phyloP scores from a whole-genome alignment of 1,139 yeast genomes.

The Nadsonia starkeyi-henricii region DNA sequence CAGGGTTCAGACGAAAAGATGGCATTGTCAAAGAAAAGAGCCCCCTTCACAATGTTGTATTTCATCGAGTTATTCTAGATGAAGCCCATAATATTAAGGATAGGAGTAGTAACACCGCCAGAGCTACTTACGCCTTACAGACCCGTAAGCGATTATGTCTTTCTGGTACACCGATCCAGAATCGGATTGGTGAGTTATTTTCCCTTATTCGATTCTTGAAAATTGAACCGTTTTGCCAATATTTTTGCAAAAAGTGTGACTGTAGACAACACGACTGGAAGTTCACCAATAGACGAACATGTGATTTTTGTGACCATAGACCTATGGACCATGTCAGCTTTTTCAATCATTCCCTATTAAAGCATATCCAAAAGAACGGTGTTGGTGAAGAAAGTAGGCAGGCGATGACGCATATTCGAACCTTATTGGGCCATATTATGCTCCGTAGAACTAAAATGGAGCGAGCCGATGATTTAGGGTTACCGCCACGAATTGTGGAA shows the following conservation, averaged over 20 bases:
- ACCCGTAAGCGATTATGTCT: constrained; percentile 78
- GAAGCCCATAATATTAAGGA: constrained; percentile 97
- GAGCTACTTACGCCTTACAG: constrained; percentile 64
- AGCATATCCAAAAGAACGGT: constrained; percentile 78
- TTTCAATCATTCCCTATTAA: constrained; percentile 88
- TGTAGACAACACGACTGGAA: constrained; percentile 74
- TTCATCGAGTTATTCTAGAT: constrained; percentile 81
- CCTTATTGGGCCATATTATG: constrained; percentile 66
- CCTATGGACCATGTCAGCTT: constrained; percentile 92
- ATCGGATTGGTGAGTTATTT: constrained; percentile 90
- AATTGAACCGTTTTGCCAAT: constrained; percentile 73
- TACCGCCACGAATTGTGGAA: constrained; percentile 89
- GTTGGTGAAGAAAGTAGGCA: constrained; percentile 65
- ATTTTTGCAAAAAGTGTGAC: constrained; percentile 83
- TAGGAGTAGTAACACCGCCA: constrained; percentile 82
- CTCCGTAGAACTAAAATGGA: constrained; percentile 87
- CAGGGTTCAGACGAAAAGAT: constrained; percentile 65
- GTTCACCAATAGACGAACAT: constrained; percentile 66
- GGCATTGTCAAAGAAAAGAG: constrained; percentile 65
- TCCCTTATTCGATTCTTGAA: constrained; percentile 75
- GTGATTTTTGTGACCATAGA: constrained; percentile 78
- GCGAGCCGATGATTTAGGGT: constrained; percentile 90
- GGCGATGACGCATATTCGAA: constrained; percentile 65
- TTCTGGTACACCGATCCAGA: constrained; percentile 92
- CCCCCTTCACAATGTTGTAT: constrained; percentile 57